These are phyloP conservation scores for Paracoccidioides brasiliensis DNA, from an alignment of 2,329 filamentous ascomycete genomes.

Conservation along the genomic window DNA sequence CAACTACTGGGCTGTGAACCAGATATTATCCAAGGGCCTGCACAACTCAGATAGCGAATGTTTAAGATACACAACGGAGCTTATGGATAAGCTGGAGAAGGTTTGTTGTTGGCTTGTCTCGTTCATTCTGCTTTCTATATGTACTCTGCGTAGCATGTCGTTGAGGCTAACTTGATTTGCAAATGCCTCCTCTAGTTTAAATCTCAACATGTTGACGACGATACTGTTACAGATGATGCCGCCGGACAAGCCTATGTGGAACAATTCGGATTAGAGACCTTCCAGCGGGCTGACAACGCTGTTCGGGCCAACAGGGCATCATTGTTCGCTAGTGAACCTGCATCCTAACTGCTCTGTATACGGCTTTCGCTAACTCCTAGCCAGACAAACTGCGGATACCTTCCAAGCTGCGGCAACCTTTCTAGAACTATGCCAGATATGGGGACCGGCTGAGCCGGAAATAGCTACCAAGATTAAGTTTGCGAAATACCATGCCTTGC, in stretches of 20 bases:
- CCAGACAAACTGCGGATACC: slow-evolving; percentile 79
- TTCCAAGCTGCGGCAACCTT: slow-evolving; percentile 89
- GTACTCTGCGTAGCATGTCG: not conserved
- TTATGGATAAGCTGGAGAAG: slow-evolving; percentile 87
- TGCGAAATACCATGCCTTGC: slow-evolving; percentile 86
- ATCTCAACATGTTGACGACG: slow-evolving; percentile 58
- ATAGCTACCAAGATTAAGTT: slow-evolving; percentile 81
- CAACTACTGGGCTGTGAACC: slow-evolving; percentile 85
- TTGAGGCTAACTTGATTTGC: not conserved
- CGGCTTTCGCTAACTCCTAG: slow-evolving; percentile 4
- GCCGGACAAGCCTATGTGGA: slow-evolving; percentile 87
- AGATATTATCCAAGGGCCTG: slow-evolving; percentile 69
- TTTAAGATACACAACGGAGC: slow-evolving; percentile 61
- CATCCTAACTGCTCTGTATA: not conserved
- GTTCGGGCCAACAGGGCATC: slow-evolving; percentile 74
- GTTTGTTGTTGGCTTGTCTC: slow-evolving; percentile 39
- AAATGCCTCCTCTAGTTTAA: slow-evolving; percentile 44
- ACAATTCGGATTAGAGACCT: slow-evolving; percentile 82
- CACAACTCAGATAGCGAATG: slow-evolving; percentile 68
- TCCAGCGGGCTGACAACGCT: slow-evolving; percentile 69
- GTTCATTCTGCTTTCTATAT: not conserved
- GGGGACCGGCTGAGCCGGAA: slow-evolving; percentile 63
- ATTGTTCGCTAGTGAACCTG: slow-evolving; percentile 37
- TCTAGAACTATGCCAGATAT: slow-evolving; percentile 75
- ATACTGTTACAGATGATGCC: slow-evolving; percentile 71